Conservation (phyloP, 140 eudicot genomes). For the Erigeron philadelphicus region DNA sequence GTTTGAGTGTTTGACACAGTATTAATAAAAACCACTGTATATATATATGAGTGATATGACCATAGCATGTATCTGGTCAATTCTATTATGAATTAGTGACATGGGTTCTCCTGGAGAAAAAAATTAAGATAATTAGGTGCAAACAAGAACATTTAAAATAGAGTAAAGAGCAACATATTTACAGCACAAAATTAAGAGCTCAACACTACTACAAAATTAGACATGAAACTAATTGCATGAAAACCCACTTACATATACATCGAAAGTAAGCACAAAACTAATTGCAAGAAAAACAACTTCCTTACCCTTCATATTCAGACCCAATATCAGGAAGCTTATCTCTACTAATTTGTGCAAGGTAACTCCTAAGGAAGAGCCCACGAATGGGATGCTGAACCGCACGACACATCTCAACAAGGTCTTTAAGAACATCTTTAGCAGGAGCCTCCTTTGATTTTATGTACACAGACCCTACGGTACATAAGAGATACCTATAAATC, state of each 20-base stretch:
- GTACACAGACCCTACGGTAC: conserved; percentile 97
- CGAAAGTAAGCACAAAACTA: conserved; percentile 10
- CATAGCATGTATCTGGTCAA: neutral
- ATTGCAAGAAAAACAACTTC: conserved; percentile 16
- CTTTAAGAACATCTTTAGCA: conserved; percentile 83
- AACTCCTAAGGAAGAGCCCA: conserved; percentile 92
- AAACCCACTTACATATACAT: neutral
- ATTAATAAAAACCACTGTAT: too few species aligned
- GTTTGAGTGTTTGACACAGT: too few species aligned
- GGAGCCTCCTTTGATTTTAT: conserved; percentile 92
- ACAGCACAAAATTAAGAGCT: neutral
- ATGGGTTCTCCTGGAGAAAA: neutral
- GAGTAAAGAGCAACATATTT: neutral
- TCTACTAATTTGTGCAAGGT: conserved; percentile 90
- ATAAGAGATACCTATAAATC: conserved; percentile 76
- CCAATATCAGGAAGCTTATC: conserved; percentile 92
- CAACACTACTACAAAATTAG: conserved; percentile 7
- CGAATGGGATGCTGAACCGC: conserved; percentile 90
- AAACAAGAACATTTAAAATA: conserved; percentile 1
- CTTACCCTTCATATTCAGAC: conserved; percentile 94
- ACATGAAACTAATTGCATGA: neutral
- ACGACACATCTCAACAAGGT: conserved; percentile 96
- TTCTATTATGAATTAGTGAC: conserved; percentile 12
- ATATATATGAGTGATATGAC: too few species aligned
- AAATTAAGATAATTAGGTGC: conserved; percentile 7